phyloP scores from a whole-genome alignment of 805 yeast genomes.

The Ogataea minuta region DNA sequence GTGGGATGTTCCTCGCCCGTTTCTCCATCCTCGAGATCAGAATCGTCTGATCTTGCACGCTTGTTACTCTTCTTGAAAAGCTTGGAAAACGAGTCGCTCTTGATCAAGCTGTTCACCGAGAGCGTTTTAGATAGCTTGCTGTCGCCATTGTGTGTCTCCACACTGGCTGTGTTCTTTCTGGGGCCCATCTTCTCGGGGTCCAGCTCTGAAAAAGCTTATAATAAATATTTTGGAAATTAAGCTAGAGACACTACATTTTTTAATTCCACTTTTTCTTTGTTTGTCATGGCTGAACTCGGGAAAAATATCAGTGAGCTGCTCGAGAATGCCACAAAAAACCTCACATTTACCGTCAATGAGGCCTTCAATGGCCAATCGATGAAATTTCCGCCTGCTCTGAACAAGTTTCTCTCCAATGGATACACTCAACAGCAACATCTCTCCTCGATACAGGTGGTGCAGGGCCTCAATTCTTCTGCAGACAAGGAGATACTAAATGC shows the following conservation, averaged over 20 bases:
- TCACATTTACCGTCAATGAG: constrained; percentile 79
- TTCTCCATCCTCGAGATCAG: constrained; percentile 11
- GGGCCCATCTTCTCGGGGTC: constrained; percentile 2
- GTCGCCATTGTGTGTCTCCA: constrained; percentile 3
- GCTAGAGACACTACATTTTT: constrained; percentile 1
- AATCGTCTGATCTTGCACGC: constrained; percentile 17
- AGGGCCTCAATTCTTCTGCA: constrained; percentile 62
- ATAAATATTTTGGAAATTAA: constrained; percentile 1
- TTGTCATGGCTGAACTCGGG: constrained; percentile 22
- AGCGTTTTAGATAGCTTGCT: constrained; percentile 13
- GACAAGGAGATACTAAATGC: constrained; percentile 65
- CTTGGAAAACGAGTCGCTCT: constrained; percentile 24
- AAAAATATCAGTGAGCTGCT: constrained; percentile 59
- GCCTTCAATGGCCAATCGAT: constrained; percentile 44
- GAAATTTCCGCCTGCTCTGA: constrained; percentile 20
- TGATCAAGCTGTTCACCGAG: constrained; percentile 20
- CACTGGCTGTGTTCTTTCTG: not conserved
- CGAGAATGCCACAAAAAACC: constrained; percentile 75
- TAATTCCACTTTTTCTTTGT: not conserved
- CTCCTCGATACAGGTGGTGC: constrained; percentile 64
- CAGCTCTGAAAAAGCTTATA: not conserved
- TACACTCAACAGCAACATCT: constrained; percentile 26
- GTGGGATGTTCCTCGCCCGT: constrained; percentile 3
- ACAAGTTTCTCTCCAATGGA: constrained; percentile 24
- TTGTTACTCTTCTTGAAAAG: constrained; percentile 21